Evolutionary conservation across 2,329 filamentous ascomycete genomes (phyloP).

Genomic region (Cryphonectria radicalis): DNA sequence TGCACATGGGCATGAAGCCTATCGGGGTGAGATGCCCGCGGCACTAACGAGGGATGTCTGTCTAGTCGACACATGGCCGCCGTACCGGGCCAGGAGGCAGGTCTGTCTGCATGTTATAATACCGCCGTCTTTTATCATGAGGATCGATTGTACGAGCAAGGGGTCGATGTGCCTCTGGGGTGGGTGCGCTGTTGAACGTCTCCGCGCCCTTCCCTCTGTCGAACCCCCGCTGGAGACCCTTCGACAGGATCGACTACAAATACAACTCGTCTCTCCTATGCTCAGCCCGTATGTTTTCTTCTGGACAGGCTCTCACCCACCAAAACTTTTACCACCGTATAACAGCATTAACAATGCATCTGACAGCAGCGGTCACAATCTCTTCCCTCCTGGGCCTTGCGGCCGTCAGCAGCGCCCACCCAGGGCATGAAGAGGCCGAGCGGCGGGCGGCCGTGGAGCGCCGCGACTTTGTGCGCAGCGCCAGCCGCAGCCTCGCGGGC

Average conservation of each 20-base stretch:
- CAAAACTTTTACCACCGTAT: too few relatives aligned
- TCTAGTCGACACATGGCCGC: not conserved
- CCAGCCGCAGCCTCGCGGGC: conserved; percentile 3
- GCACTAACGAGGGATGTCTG: not conserved
- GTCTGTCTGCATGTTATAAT: not conserved
- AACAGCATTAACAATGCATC: not conserved
- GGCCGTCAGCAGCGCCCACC: conserved; percentile 5
- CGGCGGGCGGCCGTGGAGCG: not conserved
- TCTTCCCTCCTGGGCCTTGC: conserved; percentile 7
- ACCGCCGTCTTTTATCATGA: not conserved
- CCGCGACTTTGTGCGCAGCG: not conserved
- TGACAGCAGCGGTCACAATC: not conserved
- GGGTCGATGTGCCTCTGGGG: not conserved
- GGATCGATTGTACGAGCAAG: not conserved
- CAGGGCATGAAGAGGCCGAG: conserved; percentile 11
- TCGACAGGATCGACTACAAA: not conserved
- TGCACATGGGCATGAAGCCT: not conserved
- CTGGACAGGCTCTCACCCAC: not conserved
- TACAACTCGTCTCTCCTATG: not conserved
- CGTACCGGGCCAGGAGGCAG: not conserved
- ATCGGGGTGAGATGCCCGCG: not conserved
- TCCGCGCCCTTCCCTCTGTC: not conserved
- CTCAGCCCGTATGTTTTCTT: too few relatives aligned
- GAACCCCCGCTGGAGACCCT: too few relatives aligned
- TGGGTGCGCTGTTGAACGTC: not conserved